Base-by-base conservation (phyloP, 2,329 filamentous ascomycete genomes). In the Pseudogymnoascus sp. region DNA sequence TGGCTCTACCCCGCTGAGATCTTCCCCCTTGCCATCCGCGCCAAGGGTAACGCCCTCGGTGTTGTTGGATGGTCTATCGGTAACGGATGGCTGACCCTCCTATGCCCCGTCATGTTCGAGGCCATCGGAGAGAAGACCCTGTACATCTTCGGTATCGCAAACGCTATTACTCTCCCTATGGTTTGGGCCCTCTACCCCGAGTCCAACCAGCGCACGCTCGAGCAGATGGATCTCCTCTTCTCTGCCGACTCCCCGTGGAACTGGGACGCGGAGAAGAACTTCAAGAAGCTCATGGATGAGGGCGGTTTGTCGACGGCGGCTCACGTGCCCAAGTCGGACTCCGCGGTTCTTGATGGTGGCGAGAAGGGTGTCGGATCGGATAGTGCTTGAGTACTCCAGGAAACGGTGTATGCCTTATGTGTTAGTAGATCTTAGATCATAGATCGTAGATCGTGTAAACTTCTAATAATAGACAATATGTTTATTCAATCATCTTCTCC, bases 61-160 rank as follows among this genome's bases (percentile, higher is more conserved):
- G 88, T 91, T 0, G 82, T 90, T 0, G 89, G 89, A 0, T 92
- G 89, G 89, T 84, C 81, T 12, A 89, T 91, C 60, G 89, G 89
- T 0, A 90, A 90, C 67, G 88, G 87, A 14, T 89, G 86, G 85
- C 73, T 82, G 65, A 70, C 68, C 12, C 70, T 74, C 50, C 71
- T 75, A 23, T 73, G 73, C 28, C 74, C 73, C 1, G 72, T 74
- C 25, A 70, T 75, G 64, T 73, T 73, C 42, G 63, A 64, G 16
- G 69, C 68, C 1, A 69, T 72, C 28, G 66, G 68, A 5, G 73
- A 69, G 34, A 73, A 71, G 69, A 67, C 71, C 10, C 71, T 73
- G 28, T 71, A 73, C 46, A 65, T 73, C 8, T 73, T 73, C 61
- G 71, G 69, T 14, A 42, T 71, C 28, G 67, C 71, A 2, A 73